Evolutionary conservation across 2,329 filamentous ascomycete species (phyloP), one percentile per base, ranked within the genome.

Genomic region (Dactylellina haptotyla): DNA sequence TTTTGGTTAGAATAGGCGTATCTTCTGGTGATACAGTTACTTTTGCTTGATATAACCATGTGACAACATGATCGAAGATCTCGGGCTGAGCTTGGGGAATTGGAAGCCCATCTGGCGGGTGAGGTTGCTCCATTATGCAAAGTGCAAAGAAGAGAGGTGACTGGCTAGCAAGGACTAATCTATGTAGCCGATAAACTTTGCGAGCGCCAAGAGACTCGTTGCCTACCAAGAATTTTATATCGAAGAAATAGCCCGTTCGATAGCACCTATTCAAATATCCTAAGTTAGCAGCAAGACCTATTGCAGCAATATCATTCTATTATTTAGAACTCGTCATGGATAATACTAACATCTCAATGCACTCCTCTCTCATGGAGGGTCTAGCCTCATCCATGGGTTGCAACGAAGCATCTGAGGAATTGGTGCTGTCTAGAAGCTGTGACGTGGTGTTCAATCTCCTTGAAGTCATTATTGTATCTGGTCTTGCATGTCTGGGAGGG

Each of bases 21-120:
- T 72, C 67, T n/a, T 46, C 67, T 3, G n/a, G 12, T 12, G 25
- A 20, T 0, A 59, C 53, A 0, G 32, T 56, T 3, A 72, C 6
- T 3, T 61, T 54, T 0, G 43, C 43, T 23, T 59, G 65, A 39
- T 72, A 72, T 5, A 72, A 23, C 67, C 67, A 72, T 37, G 28
- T 65, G 28, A 72, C 67, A 8, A 72, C 48, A 32, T 65, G 67
- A 12, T 72, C 53, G 18, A 72, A 72, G 5, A 72, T 43, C 4
- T 54, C 39, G 5, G 67, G 59, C 14, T 65, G 57, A 5, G 65
- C 14, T 12, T 41, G 20, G 1, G 59, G 32, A 4, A 72, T n/a
- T 16, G 54, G 53, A n/a, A 72, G n/a, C 10, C 18, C 39, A 9
- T 59, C 59, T 8, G 12, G 10, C 14, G 43, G 28, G 8, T 32